A percentile compares a stretch with the other conserved stretches of the same genome.
Evolutionary conservation across 176 grass and related monocot genomes (phyloP).

Genomic region (Guadua angustifolia): DNA sequence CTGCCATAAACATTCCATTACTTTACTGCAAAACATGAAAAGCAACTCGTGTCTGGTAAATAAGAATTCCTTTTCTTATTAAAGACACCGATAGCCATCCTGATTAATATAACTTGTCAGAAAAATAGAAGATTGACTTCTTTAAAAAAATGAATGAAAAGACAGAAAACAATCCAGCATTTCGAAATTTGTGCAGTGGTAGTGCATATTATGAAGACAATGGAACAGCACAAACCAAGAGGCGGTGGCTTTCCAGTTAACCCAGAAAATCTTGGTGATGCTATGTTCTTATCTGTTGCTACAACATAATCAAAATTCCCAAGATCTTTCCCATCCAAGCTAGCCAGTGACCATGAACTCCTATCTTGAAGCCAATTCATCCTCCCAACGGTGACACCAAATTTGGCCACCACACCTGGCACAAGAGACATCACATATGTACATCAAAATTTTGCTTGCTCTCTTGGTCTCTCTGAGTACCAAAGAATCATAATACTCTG

Average conservation of each 20-base stretch:
- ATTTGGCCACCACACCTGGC: constrained; percentile 80
- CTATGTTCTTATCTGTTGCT: constrained; percentile 76
- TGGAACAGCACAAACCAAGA: constrained; percentile 65
- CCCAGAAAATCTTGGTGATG: constrained; percentile 69
- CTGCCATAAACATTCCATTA: not conserved
- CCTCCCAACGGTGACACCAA: constrained; percentile 82
- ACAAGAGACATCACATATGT: constrained; percentile 21
- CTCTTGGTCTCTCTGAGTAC: not conserved
- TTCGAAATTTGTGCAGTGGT: not conserved
- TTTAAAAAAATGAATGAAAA: not conserved
- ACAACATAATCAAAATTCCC: constrained; percentile 80
- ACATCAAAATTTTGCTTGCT: not conserved
- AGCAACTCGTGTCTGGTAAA: not conserved
- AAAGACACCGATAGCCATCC: not conserved
- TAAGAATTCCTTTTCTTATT: constrained; percentile 12
- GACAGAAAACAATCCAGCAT: not conserved
- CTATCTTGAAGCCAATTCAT: constrained; percentile 73
- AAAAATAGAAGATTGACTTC: not conserved
- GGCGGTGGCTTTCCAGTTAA: constrained; percentile 72
- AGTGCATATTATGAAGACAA: constrained; percentile 1
- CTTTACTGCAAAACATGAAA: not conserved
- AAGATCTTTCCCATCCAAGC: constrained; percentile 76
- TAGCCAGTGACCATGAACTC: constrained; percentile 76
- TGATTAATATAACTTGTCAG: not conserved
- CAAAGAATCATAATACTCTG: not conserved